A percentile compares a stretch with the other conserved stretches of the same genome.
These are phyloP conservation scores for Cyberlindnera mississippiensis DNA, from an alignment of 805 yeast genomes.

Conservation along the genomic window DNA sequence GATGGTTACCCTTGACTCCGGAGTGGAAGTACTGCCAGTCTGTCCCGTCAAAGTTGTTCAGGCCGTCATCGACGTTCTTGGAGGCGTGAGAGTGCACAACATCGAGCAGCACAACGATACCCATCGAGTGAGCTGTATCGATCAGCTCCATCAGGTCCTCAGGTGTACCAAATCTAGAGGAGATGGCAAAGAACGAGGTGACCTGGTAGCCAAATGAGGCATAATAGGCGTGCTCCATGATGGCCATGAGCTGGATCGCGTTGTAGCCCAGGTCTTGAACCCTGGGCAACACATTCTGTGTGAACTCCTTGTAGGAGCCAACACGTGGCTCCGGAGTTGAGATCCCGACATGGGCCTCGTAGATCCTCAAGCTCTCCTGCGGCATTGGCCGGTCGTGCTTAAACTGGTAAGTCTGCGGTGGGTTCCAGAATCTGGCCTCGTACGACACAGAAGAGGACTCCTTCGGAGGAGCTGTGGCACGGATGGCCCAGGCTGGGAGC, in stretches of 20 bases:
- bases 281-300: conserved; percentile 74
- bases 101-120: conserved; percentile 81
- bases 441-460: conserved; percentile 48
- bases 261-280: conserved; percentile 85
- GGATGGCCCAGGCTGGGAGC: conserved; percentile 81
- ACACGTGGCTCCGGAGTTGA: conserved; percentile 85
- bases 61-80: conserved; percentile 89
- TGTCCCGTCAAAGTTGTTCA: conserved; percentile 91
- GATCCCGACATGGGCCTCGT: conserved; percentile 95
- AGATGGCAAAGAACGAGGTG: conserved; percentile 84
- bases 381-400: conserved; percentile 60
- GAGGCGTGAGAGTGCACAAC: conserved; percentile 97
- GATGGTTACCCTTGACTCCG: conserved; percentile 86
- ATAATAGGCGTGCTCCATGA: conserved; percentile 98
- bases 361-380: conserved; percentile 57
- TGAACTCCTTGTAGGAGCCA: conserved; percentile 84
- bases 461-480: conserved; percentile 74
- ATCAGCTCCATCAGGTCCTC: conserved; percentile 88
- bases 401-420: conserved; percentile 44
- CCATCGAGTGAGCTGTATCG: conserved; percentile 88
- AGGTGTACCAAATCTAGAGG: conserved; percentile 92
- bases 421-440: conserved; percentile 95
- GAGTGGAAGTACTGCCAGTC: conserved; percentile 93
- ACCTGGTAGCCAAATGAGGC: conserved; percentile 98
- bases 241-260: conserved; percentile 93